These are phyloP conservation scores for Phytophthora uliginosa DNA, from an alignment of 352 stramenopile genomes.

Conservation along the genomic window DNA sequence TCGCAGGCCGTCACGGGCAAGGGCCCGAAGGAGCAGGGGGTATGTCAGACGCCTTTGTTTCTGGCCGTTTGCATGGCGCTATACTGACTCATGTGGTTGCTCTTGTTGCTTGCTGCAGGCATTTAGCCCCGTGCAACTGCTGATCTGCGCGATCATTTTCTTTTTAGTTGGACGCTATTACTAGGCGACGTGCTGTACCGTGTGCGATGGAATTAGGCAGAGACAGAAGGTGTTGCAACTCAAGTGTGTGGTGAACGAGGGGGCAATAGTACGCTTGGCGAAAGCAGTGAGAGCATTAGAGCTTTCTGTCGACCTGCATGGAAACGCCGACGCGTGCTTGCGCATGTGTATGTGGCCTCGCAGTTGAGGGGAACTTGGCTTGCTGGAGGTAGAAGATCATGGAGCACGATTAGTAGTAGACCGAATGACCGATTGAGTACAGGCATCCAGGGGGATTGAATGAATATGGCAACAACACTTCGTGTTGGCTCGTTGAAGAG, in stretches of 20 bases:
- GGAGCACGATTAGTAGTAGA: constrained; percentile 24
- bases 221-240: constrained; percentile 30
- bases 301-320: constrained; percentile 30
- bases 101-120: constrained; percentile 39
- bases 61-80: neutral
- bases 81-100: neutral
- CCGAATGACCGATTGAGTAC: constrained; percentile 14
- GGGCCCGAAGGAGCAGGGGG: constrained; percentile 60
- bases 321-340: constrained; percentile 20
- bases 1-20: constrained; percentile 47
- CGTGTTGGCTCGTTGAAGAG: neutral
- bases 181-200: constrained; percentile 38
- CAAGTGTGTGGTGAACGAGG: constrained; percentile 11
- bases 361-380: constrained; percentile 19
- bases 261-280: constrained; percentile 27
- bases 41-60: constrained; percentile 29
- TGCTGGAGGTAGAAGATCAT: constrained; percentile 28
- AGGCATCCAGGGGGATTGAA: constrained; percentile 25
- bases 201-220: constrained; percentile 24
- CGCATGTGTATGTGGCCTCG: constrained; percentile 22
- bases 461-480: constrained; percentile 32
- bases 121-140: constrained; percentile 85
- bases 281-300: constrained; percentile 33
- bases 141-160: constrained; percentile 91
- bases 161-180: constrained; percentile 92